phyloP scores from a whole-genome alignment of 352 stramenopile genomes.

The Globisporangium polare region DNA sequence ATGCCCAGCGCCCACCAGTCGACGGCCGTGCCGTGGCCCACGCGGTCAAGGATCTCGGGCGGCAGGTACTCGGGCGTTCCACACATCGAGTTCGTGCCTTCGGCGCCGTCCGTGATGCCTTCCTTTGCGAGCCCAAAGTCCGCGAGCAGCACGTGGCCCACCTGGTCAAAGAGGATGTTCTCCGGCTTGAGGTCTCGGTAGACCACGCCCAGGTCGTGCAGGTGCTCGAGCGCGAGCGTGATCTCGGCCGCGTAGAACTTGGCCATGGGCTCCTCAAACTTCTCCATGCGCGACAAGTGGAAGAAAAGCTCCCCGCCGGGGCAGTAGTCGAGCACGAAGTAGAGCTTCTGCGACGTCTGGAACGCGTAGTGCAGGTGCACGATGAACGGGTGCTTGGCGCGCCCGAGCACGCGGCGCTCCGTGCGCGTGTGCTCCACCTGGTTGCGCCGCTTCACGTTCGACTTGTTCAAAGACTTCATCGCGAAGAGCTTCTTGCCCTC shows the following conservation, averaged over 20 bases:
- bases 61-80: constrained; percentile 92
- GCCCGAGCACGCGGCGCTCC: constrained; percentile 78
- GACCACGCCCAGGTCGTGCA: constrained; percentile 87
- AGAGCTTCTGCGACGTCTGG: constrained; percentile 89
- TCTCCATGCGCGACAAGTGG: constrained; percentile 87
- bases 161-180: constrained; percentile 83
- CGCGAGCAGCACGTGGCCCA: constrained; percentile 70
- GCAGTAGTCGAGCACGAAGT: constrained; percentile 92
- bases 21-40: constrained; percentile 87
- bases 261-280: constrained; percentile 85
- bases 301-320: constrained; percentile 90
- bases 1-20: constrained; percentile 93
- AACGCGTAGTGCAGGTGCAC: constrained; percentile 90
- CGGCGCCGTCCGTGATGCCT: constrained; percentile 76
- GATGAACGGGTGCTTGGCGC: constrained; percentile 91
- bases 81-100: constrained; percentile 88
- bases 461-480: constrained; percentile 90
- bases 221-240: constrained; percentile 80
- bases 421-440: constrained; percentile 85
- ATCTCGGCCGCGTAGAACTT: constrained; percentile 92
- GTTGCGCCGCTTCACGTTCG: constrained; percentile 84
- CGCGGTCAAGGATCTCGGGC: constrained; percentile 88
- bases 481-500: constrained; percentile 69
- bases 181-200: constrained; percentile 87
- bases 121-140: constrained; percentile 89